These are phyloP conservation scores for Trapa bicornis DNA, from an alignment of 345 rosid genomes.

Conservation along the genomic window DNA sequence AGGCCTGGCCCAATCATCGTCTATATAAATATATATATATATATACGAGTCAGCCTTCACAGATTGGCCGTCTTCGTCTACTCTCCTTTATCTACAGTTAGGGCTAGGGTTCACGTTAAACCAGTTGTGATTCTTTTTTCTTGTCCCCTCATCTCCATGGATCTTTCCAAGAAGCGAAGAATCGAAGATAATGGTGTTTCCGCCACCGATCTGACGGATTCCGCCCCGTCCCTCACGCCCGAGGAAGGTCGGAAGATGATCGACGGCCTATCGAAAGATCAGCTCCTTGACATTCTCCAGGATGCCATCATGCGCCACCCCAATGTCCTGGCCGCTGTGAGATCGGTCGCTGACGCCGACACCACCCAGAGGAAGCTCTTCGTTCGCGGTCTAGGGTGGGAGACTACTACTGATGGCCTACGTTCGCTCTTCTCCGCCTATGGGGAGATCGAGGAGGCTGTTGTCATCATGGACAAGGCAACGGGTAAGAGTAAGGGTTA, in stretches of 20 bases:
- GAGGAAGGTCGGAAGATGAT: constrained; percentile 49
- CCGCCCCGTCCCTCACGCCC: constrained; percentile 19
- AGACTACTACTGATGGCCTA: constrained; percentile 65
- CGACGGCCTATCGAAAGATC: constrained; percentile 49
- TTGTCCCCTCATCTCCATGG: neutral
- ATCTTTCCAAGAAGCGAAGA: constrained; percentile 10
- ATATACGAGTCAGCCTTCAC: too few relatives aligned
- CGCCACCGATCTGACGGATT: neutral
- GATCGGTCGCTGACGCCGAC: constrained; percentile 53
- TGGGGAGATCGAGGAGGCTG: constrained; percentile 76
- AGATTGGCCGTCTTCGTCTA: too few relatives aligned
- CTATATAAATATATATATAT: too few relatives aligned
- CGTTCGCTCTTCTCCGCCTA: constrained; percentile 42
- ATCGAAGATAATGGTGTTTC: constrained; percentile 7
- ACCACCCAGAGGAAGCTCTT: constrained; percentile 70
- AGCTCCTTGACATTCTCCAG: constrained; percentile 53
- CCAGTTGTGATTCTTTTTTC: neutral
- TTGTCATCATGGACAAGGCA: constrained; percentile 54
- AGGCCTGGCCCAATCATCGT: too few relatives aligned
- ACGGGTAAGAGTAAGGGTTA: constrained; percentile 77
- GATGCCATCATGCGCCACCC: constrained; percentile 35
- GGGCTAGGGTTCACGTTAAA: constrained; percentile 6
- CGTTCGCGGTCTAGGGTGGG: constrained; percentile 80
- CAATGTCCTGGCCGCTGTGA: constrained; percentile 38
- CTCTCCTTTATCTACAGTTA: too few relatives aligned